Evolutionary conservation across 192 early-diverging fungal species (phyloP), one percentile per base, ranked within the genome.

Genomic region (Linderina pennispora): DNA sequence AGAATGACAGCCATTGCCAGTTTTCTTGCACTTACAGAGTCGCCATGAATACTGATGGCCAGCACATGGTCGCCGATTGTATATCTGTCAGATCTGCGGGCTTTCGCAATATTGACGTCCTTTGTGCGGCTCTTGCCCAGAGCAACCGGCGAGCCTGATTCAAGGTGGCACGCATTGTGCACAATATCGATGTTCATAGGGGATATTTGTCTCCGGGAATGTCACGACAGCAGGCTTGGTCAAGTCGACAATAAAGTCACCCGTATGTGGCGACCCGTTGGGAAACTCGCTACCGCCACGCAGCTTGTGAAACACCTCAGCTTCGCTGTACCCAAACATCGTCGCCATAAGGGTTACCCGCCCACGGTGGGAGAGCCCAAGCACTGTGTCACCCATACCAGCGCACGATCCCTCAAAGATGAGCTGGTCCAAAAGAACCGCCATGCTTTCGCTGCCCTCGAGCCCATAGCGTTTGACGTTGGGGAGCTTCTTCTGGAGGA

Each of bases 381-480:
- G 53, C 8, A 94, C 82, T 32, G 81, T 73, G 40, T 94, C 86
- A 4, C 61, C 58, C 5, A 93, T 62, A 18, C 87, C 88, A 24
- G 78, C 83, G 74, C 55, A 21, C 36, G 42, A 38, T 6, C 54
- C 53, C 8, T 81, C 72, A 40, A 78, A 69, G 59, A 95, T 91
- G 15, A 95, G 48, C 45, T 81, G 76, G 49, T 97, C 88, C 24
- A 97, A 58, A 16, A 86, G 83, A 23, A 84, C 80, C 81, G 92
- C 90, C 85, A 97, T 93, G 53, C 83, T 86, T 62, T 97, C 94
- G 43, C 88, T 90, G 21, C 94, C 94, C 63, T 97, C 94, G 14
- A 97, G 58, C 10, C 94, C 94, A 57, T 97, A 97, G n/a, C 94
- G 80, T 69, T 95, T 95, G 38, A 95, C 82, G 40, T 91, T 84